Conservation (phyloP, 2,329 filamentous ascomycete species). For the Fulvia fulva region DNA sequence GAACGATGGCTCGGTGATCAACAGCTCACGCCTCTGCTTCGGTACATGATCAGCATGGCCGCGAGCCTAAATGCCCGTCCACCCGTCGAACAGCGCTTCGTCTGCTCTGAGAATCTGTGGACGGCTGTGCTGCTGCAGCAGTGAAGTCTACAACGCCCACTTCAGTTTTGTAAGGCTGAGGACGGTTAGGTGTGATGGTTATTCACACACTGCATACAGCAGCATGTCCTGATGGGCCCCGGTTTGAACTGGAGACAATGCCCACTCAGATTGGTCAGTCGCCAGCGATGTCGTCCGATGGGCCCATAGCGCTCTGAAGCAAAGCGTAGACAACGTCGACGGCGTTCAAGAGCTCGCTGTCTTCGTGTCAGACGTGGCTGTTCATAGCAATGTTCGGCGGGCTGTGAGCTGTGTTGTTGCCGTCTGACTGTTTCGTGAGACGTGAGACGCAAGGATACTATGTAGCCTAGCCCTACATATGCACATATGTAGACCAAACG, state of each 20-base stretch:
- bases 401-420: no score
- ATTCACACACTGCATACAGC: background rate
- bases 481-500: no score
- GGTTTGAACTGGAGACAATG: background rate
- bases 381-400: no score
- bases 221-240: background rate
- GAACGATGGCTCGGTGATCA: background rate
- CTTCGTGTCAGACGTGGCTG: no score
- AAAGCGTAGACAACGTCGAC: background rate
- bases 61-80: background rate
- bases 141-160: background rate
- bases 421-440: no score
- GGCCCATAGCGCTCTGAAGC: background rate
- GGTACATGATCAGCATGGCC: background rate
- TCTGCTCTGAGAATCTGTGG: background rate
- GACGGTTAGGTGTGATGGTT: background rate
- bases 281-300: background rate
- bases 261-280: background rate
- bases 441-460: no score
- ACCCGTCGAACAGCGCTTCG: background rate
- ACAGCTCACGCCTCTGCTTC: background rate
- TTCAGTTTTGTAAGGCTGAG: background rate
- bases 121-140: background rate
- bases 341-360: no score
- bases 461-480: no score